A percentile compares a stretch with the other conserved stretches of the same genome.
Conservation (phyloP, 352 stramenopile genomes). For the Halophytophthora polymorphica region DNA sequence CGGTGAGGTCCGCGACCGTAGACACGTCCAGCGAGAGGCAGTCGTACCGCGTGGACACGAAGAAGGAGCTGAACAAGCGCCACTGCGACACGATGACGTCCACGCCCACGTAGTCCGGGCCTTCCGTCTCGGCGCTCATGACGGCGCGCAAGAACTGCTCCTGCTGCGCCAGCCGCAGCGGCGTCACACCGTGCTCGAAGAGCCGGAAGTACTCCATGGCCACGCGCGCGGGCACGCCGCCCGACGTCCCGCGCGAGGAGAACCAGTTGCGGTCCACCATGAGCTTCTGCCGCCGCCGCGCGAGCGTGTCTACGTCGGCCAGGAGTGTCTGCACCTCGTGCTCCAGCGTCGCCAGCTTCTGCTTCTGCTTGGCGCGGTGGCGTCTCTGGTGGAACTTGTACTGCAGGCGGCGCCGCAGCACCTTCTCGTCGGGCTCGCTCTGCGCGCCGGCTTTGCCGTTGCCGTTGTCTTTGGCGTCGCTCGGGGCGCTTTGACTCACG, state of each 20-base stretch:
- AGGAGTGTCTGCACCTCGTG: conserved; percentile 39
- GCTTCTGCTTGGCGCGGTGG: conserved; percentile 66
- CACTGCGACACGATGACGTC: conserved; percentile 51
- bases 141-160: conserved; percentile 51
- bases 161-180: conserved; percentile 19
- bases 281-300: conserved; percentile 26
- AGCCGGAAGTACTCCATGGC: conserved; percentile 53
- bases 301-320: conserved; percentile 36
- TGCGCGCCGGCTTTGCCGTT: no score
- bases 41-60: conserved; percentile 32
- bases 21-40: conserved; percentile 29
- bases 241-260: conserved; percentile 17
- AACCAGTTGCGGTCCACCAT: conserved; percentile 33
- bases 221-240: conserved; percentile 29
- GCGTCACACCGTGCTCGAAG: conserved; percentile 46
- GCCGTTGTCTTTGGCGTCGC: no score
- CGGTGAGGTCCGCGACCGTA: conserved; percentile 31
- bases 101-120: conserved; percentile 49
- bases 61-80: conserved; percentile 47
- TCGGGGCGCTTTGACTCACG: no score
- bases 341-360: conserved; percentile 36
- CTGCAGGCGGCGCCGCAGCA: conserved; percentile 42
- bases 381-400: conserved; percentile 70
- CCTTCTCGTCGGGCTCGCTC: conserved; percentile 55
- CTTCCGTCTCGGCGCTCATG: conserved; percentile 42